Conservation (phyloP, 2,329 filamentous ascomycete genomes). For the Hortaea werneckii region DNA sequence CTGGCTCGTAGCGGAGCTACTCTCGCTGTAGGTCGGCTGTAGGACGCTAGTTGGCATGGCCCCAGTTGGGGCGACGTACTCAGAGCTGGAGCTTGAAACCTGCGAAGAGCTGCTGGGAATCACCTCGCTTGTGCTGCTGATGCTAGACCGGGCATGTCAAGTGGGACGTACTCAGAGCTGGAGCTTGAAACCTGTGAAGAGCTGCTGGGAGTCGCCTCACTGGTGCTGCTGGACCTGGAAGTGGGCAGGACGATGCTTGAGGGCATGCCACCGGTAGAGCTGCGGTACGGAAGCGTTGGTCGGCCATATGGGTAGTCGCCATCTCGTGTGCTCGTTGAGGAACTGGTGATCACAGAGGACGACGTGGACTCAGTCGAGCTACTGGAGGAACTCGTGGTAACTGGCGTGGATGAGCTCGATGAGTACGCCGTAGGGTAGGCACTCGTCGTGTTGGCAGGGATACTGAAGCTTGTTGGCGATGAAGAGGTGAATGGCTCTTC, state of each 20-base stretch:
- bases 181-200: not conserved
- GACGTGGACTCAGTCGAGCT: not conserved
- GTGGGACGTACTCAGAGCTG: constrained; percentile 1
- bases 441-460: not conserved
- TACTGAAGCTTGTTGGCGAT: not conserved
- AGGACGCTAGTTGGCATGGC: constrained; percentile 1
- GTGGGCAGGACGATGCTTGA: constrained; percentile 8
- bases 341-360: not conserved
- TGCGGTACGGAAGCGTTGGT: not conserved
- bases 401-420: not conserved
- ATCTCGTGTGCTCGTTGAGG: not conserved
- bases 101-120: not conserved
- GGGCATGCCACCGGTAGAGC: constrained; percentile 8
- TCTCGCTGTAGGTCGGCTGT: not conserved
- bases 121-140: not conserved
- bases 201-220: not conserved
- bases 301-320: not conserved
- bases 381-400: not conserved
- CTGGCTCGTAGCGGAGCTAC: not conserved
- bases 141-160: not conserved
- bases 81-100: not conserved
- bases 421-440: not conserved
- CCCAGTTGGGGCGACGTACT: constrained; percentile 6
- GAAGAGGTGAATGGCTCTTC: not conserved
- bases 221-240: not conserved